Base-by-base conservation (phyloP, 2,329 filamentous ascomycete species). In the Teratosphaeria epicoccoides region DNA sequence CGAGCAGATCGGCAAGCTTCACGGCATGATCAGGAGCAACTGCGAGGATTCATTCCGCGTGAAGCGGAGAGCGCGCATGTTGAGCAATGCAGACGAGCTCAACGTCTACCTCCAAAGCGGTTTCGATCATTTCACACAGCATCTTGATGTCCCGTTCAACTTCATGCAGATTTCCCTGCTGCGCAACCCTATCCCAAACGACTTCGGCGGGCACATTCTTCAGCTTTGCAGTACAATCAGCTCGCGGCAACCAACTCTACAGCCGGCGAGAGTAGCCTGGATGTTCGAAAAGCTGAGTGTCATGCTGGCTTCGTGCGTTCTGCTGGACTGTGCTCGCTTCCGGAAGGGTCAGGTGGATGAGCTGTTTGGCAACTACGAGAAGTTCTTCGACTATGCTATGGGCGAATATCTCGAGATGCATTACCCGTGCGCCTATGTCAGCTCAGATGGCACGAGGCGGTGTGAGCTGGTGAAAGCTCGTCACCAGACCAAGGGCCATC, bases 241-340 rank as follows among this genome's bases (percentile, higher is more conserved):
- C 55, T 57, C 68, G 33, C 60, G 62, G 47, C 62, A 66, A 43
- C 58, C 61, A 29, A 63, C 62, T 44, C 62, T 62, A 44, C 59
- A 65, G 37, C 60, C 62, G 17, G 60, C 59, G 14, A 49, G 59
- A 45, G 61, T 66, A 25, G 48, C 60, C 7, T 62, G 62, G 60
- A 67, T 77, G 23, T 76, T 77, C 53, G 59, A 68, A 33, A 65
- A 71, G 37, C 58, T 78, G 12, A 72, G 71, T 43, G 68, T 65
- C 6, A 70, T 78, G 70, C 68, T 78, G 17, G 73, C 75, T 7
- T 77, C 74, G 0, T 76, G 76, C 53, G 72, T 79, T 12, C 66
- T 77, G 60, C 62, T 78, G 1, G 74, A 77, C 47, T 71, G 66
- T 53, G 69, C 66, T 9, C 64, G 71, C 44, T 67, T 70, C 22